These are phyloP conservation scores for Aspergillus carbonarius DNA, from an alignment of 2,329 filamentous ascomycete genomes.

Conservation along the genomic window DNA sequence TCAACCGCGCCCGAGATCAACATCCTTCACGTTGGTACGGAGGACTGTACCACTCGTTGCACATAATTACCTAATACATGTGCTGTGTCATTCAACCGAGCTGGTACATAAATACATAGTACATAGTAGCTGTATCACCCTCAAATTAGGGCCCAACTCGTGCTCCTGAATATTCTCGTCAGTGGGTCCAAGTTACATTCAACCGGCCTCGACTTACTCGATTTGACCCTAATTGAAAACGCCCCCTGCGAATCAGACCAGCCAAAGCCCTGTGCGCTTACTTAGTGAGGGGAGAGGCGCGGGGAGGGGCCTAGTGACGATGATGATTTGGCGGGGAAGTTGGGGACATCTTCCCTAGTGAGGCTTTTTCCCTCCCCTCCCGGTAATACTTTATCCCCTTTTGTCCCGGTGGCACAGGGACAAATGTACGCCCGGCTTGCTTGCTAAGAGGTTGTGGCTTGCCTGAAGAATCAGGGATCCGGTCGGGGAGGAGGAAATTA, in stretches of 20 bases:
- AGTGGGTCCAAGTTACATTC: conserved; percentile 16
- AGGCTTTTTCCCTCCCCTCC: not conserved
- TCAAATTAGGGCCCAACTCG: conserved; percentile 1
- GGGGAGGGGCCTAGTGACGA: conserved; percentile 5
- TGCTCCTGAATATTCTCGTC: conserved; percentile 18
- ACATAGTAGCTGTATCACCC: not conserved
- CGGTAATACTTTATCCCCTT: not conserved
- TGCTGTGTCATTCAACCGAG: not conserved
- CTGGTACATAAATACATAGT: conserved; percentile 1
- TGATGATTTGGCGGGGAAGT: conserved; percentile 11
- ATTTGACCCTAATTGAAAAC: not conserved
- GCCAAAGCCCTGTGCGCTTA: conserved; percentile 4
- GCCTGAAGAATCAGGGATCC: conserved; percentile 1
- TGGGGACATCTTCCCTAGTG: conserved; percentile 3
- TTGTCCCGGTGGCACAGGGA: not conserved
- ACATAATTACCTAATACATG: not conserved
- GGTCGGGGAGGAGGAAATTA: not conserved
- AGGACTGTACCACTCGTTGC: not conserved
- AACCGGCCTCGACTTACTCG: not conserved
- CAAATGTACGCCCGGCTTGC: not conserved
- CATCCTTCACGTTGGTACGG: not conserved
- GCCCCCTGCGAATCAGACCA: conserved; percentile 9
- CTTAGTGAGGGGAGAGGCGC: conserved; percentile 2
- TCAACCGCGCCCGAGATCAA: not conserved
- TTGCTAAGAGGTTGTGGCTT: not conserved